Evolutionary conservation across 371 early-diverging fungal genomes (phyloP).

Genomic region (Lichtheimia ornata): DNA sequence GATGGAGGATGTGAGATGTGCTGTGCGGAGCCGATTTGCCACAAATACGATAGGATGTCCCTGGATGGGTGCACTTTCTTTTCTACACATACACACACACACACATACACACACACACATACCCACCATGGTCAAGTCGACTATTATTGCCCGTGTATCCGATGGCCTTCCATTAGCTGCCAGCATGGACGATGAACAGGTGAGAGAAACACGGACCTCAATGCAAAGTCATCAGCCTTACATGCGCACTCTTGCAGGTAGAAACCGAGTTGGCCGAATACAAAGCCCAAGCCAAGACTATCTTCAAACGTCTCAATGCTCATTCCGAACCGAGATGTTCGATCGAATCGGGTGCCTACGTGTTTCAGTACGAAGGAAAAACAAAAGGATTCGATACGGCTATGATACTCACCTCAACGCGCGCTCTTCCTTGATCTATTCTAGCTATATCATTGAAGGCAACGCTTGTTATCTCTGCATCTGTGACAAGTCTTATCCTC

Average conservation of each 20-base stretch:
- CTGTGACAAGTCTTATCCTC: slow-evolving; percentile 91
- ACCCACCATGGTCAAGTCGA: slow-evolving; percentile 84
- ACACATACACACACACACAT: too few relatives aligned
- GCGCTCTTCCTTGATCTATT: too few relatives aligned
- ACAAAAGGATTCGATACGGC: too few relatives aligned
- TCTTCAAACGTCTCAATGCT: slow-evolving; percentile 82
- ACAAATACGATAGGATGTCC: too few relatives aligned
- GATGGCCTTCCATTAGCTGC: slow-evolving; percentile 97
- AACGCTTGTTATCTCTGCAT: slow-evolving; percentile 93
- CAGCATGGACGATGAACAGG: slow-evolving; percentile 97
- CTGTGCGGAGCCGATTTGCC: too few relatives aligned
- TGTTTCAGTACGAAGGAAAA: slow-evolving; percentile 75
- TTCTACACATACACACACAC: too few relatives aligned
- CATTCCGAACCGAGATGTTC: slow-evolving; percentile 93
- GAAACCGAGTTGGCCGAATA: slow-evolving; percentile 87
- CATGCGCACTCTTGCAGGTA: slow-evolving; percentile 25
- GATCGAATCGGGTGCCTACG: slow-evolving; percentile 86
- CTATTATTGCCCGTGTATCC: slow-evolving; percentile 91
- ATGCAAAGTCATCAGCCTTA: too few relatives aligned
- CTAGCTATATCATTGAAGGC: slow-evolving; percentile 90
- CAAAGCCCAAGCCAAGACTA: slow-evolving; percentile 90
- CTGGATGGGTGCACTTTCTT: too few relatives aligned
- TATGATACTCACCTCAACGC: too few relatives aligned
- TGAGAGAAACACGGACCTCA: slow-evolving; percentile 18
- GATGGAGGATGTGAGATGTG: too few relatives aligned